Evolutionary conservation across 495 filamentous ascomycete genomes (phyloP), one percentile per base, ranked within the genome.

Genomic region (Poronia punctata): DNA sequence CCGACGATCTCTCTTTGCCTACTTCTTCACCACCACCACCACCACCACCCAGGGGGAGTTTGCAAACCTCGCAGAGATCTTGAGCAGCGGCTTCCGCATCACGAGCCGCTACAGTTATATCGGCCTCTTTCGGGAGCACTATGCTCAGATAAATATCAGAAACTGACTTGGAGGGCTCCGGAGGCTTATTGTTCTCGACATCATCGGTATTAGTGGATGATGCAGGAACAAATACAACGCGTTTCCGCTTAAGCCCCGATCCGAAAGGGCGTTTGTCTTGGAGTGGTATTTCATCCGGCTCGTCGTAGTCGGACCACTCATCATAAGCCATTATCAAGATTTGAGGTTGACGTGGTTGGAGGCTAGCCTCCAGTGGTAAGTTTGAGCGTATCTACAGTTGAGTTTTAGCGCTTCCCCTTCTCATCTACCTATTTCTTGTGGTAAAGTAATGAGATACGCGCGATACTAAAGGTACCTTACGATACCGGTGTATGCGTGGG

Each of bases 141-240:
- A 90, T 74, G 32, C 74, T 79, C 29, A 88, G 71, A 46, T 92
- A 95, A 45, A 67, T 63, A 42, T 85, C 74, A 22, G 76, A 72
- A 32, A 84, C 69, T 39, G 67, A 71, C n/a, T 59, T 35, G 16
- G 61, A 56, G 15, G 63, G 17, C 21, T 55, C 49, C n/a, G 52
- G 38, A 36, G 57, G 37, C 35, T 40, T 36, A 8, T 45, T 39
- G n/a, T 60, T 36, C 5, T 60, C 50, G 26, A 67, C 67, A 0
- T 71, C 70, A 32, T 61, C 60, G 17, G 75, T 63, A 6, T 70
- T 52, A 28, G 61, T 57, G 23, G 62, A 61, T 4, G 79, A 70
- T 20, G 86, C 80, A 22, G 81, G 79, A 12, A 96, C 82, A 57
- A 96, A 95, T 5, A 75, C 67, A n/a, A 96, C 79, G 21, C 75